phyloP scores from a whole-genome alignment of 116 monocot species.

The Posidonia oceanica region DNA sequence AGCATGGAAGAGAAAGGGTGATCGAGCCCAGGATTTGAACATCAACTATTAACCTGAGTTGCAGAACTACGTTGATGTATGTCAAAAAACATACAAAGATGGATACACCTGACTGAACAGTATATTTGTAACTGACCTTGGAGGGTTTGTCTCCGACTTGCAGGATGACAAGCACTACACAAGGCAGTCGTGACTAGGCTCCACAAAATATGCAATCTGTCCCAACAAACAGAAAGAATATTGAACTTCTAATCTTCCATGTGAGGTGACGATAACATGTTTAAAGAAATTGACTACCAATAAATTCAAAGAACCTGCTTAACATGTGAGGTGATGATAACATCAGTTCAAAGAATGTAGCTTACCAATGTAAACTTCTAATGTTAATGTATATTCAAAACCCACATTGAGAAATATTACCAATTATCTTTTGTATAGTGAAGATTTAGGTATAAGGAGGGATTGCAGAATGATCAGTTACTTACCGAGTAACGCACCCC shows the following conservation, averaged over 20 bases:
- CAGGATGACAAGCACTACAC: constrained; percentile 93
- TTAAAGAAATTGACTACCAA: no score
- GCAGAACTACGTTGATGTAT: not conserved
- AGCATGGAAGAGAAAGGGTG: not conserved
- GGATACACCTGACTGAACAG: no score
- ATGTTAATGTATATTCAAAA: no score
- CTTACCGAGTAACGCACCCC: constrained; percentile 84
- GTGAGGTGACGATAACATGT: no score
- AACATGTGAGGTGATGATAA: no score
- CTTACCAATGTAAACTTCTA: no score
- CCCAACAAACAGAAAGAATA: constrained; percentile 2
- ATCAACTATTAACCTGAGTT: not conserved
- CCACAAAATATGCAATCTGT: constrained; percentile 94
- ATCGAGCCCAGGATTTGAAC: not conserved
- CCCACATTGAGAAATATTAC: no score
- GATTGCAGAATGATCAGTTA: not conserved
- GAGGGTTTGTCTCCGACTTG: constrained; percentile 71
- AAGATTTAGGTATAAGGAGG: not conserved
- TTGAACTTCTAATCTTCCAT: no score
- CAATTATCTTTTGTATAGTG: not conserved
- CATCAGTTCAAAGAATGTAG: no score
- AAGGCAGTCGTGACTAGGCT: constrained; percentile 87
- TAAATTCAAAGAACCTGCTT: no score
- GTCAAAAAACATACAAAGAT: not conserved
- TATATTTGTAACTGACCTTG: constrained; percentile 50